Evolutionary conservation across 768 basidiomycete species (phyloP), one percentile per base, ranked within the genome.

Genomic region (Hygrophorus pudorinus): DNA sequence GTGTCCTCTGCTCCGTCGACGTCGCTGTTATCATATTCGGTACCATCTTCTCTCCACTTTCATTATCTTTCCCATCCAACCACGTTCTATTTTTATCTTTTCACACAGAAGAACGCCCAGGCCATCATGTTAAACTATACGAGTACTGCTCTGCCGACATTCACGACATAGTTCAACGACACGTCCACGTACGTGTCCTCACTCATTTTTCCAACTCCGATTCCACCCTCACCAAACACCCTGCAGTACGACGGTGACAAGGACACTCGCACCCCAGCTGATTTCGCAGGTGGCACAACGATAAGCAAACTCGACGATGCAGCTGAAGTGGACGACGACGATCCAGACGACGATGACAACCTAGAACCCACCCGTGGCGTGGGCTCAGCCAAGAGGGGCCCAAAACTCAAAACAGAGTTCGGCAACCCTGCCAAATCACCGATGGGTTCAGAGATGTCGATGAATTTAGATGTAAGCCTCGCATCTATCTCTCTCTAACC

Each of bases 21-120:
- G 85, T 90, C 33, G 84, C 85, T 4, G 85, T 90, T 59, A 84
- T 89, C 60, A 85, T 90, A 59, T 88, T 90, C 50, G 86, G 63
- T 65, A 24, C 42, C 18, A 54, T 51, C 35, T 27, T 34, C 45
- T 27, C 47, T 14, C n/a, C n/a, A n/a, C n/a, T n/a, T n/a, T n/a
- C n/a, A n/a, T n/a, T n/a, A n/a, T n/a, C n/a, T n/a, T n/a, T n/a
- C n/a, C n/a, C n/a, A n/a, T n/a, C n/a, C n/a, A n/a, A n/a, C n/a
- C n/a, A n/a, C n/a, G n/a, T 65, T 64, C 65, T 70, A 68, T 73
- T 68, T 70, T 66, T 62, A 66, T 64, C 60, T 46, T 20, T 20
- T 29, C 28, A 47, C n/a, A 30, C 57, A 85, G 83, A 85, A 67
- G 81, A 85, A 62, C 76, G 80, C 28, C 72, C 80, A 41, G 84